Base-by-base conservation (phyloP, 768 basidiomycete species). In the Calocybe cyanea region DNA sequence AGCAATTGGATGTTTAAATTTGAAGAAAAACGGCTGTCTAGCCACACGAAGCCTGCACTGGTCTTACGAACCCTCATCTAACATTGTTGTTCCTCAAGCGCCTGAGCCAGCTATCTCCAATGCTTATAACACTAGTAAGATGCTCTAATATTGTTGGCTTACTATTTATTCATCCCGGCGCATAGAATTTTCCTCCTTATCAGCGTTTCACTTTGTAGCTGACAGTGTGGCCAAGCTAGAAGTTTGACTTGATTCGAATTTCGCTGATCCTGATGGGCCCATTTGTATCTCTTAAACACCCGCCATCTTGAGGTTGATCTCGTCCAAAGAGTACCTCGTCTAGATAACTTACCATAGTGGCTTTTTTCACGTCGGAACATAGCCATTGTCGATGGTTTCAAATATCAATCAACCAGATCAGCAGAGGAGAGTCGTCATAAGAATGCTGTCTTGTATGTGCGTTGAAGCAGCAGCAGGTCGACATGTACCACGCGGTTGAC, bases 191-290 rank as follows among this genome's bases (percentile, higher is more conserved):
- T 79, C 80, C 5, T 71, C 75, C 2, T 58, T 81, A 48, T 54
- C 58, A 19, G 72, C 73, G 5, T 77, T 83, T 57, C 54, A 74
- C 24, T 60, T 73, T 19, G 73, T 83, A 7, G 71, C 76, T 0
- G 68, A 77, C 51, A 78, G 77, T 51, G 77, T 82, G 3, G 77
- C 75, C 10, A 68, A 59, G 44, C 57, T 79, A 45, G 79, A 81
- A 40, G 33, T 57, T 31, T 56, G 33, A 50, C n/a, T 28, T 28
- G 25, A 28, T 28, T 11, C 11, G 51, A 56, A n/a, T n/a, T n/a
- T n/a, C n/a, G n/a, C n/a, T n/a, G n/a, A n/a, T n/a, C n/a, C n/a
- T n/a, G n/a, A n/a, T n/a, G n/a, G n/a, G n/a, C n/a, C n/a, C n/a
- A n/a, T n/a, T n/a, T n/a, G n/a, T n/a, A n/a, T n/a, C n/a, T n/a